Evolutionary conservation across 495 filamentous ascomycete species (phyloP), one percentile per base, ranked within the genome.

Genomic region (Xylaria bambusicola): DNA sequence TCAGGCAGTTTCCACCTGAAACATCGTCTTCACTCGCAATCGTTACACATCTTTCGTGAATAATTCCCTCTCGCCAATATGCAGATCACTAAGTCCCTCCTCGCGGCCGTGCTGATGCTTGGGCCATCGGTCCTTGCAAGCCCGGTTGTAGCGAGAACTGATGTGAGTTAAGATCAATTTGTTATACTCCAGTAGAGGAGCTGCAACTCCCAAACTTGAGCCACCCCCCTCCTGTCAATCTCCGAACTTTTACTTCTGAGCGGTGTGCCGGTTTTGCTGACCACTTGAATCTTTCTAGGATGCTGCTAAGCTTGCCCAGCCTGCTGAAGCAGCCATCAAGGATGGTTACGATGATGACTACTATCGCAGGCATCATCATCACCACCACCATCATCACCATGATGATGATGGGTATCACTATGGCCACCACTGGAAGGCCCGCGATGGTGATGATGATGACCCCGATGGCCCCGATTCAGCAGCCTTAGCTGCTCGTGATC

Each of bases 31-130:
- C 40, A n/a, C 33, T 45, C n/a, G 35, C 15, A 45, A 1, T 50
- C 29, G 10, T 50, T 42, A 49, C n/a, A 5, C 17, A 13, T 7
- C 10, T 4, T 9, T 3, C 6, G 13, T 40, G 38, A 2, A 62
- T 47, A 1, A 31, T 29, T 1, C 12, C 2, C 18, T 10, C 17
- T 17, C 18, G 20, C 31, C 44, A 56, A 13, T 2, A 70, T 70
- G 68, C 65, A 66, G 45, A 26, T 68, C 24, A 49, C 56, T 21
- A 66, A 68, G 15, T 62, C 68, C 13, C 52, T 70, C 21, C 45
- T 70, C 23, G 68, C 68, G 31, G 65, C 54, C 15, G 57, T 58
- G 38, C 63, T 70, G 52, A 50, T 68, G 56, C 38, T 64, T 50
- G 58, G 58, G 18, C 45, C 68, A 13, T 45, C 50, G 27, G 61